A percentile compares a stretch with the other conserved stretches of the same genome.
Evolutionary conservation across 257 asterid genomes (phyloP).

Genomic region (Voacanga thouarsii): DNA sequence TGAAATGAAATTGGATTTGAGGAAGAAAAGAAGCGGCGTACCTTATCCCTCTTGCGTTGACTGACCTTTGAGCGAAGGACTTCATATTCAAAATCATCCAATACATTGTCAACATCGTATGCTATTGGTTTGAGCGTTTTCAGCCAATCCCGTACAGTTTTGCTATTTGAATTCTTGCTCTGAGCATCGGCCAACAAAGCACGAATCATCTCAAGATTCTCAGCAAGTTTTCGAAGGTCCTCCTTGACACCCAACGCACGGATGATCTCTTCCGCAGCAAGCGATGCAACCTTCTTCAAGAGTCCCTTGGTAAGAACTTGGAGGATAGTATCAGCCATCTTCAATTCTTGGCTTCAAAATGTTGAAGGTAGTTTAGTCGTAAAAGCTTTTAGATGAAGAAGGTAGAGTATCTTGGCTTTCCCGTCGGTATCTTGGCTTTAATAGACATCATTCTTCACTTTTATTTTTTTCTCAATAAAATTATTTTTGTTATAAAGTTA

Average conservation of each 20-base stretch:
- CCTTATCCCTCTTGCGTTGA: background rate
- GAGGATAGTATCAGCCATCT: too few relatives aligned
- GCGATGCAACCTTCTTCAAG: background rate
- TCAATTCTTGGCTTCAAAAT: too few relatives aligned
- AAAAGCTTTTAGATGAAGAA: too few relatives aligned
- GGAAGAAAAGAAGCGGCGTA: background rate
- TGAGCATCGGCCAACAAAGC: constrained; percentile 8
- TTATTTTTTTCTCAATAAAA: too few relatives aligned
- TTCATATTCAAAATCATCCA: constrained; percentile 20
- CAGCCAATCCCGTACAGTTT: too few relatives aligned
- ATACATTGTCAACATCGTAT: constrained; percentile 19
- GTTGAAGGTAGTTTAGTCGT: too few relatives aligned
- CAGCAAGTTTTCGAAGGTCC: background rate
- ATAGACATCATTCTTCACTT: too few relatives aligned
- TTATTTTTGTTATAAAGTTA: too few relatives aligned
- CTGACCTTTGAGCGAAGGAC: background rate
- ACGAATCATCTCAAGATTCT: background rate
- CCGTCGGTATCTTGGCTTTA: too few relatives aligned
- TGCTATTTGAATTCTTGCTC: background rate
- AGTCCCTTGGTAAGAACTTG: background rate
- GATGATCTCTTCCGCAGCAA: background rate
- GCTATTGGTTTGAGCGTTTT: constrained; percentile 10
- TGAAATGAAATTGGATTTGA: background rate
- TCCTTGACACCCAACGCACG: background rate
- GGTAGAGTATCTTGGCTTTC: too few relatives aligned